These are phyloP conservation scores for Thelonectria rubi DNA, from an alignment of 2,329 filamentous ascomycete species.

Conservation along the genomic window DNA sequence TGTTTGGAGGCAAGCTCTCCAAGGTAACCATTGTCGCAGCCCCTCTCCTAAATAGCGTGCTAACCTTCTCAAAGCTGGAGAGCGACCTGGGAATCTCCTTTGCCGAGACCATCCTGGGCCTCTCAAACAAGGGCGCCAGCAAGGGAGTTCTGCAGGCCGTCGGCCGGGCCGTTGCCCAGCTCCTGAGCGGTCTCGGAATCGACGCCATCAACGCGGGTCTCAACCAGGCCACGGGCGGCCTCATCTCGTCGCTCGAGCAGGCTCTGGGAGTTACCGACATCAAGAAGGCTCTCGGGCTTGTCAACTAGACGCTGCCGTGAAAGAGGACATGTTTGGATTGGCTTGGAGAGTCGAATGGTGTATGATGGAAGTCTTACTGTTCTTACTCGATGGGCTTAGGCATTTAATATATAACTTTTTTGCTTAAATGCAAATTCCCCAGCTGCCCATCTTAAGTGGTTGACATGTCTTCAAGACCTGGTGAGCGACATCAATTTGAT, in stretches of 20 bases:
- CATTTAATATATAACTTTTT: too few relatives aligned
- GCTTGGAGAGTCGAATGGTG: too few relatives aligned
- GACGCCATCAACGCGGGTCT: slow-evolving; percentile 15
- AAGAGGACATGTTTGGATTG: too few relatives aligned
- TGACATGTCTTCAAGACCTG: too few relatives aligned
- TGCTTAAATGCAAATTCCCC: too few relatives aligned
- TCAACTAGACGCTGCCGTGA: neutral
- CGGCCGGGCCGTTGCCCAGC: slow-evolving; percentile 18
- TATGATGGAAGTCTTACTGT: too few relatives aligned
- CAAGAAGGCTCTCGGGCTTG: slow-evolving; percentile 19
- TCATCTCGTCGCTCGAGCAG: slow-evolving; percentile 15
- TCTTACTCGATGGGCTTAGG: neutral
- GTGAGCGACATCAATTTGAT: too few relatives aligned
- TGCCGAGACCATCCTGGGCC: slow-evolving; percentile 25
- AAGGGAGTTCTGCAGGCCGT: slow-evolving; percentile 23
- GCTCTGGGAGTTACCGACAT: slow-evolving; percentile 22
- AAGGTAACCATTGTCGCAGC: neutral
- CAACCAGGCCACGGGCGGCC: slow-evolving; percentile 18
- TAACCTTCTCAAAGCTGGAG: slow-evolving; percentile 17
- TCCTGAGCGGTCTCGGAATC: slow-evolving; percentile 15
- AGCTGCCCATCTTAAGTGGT: too few relatives aligned
- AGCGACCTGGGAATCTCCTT: slow-evolving; percentile 24
- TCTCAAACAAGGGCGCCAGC: slow-evolving; percentile 6
- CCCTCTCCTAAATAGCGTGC: neutral
- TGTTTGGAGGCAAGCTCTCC: neutral